Evolutionary conservation across 2,329 filamentous ascomycete genomes (phyloP), one percentile per base, ranked within the genome.

Genomic region (Biscogniauxia sp.): DNA sequence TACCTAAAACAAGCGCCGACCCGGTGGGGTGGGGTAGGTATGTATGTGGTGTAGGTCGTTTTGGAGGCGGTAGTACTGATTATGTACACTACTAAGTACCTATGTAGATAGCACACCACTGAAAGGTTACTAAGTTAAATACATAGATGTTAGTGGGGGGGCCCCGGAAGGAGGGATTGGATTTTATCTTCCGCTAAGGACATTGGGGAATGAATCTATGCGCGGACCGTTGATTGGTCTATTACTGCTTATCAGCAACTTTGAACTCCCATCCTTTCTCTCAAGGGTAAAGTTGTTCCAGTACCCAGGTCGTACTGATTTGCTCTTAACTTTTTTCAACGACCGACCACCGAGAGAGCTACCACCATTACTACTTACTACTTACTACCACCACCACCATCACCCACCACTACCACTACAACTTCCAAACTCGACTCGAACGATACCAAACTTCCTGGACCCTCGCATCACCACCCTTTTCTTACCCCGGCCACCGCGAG

Each of bases 171-270:
- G 45, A 6, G 17, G 17, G 7, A n/a, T 7, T n/a, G n/a, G n/a
- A n/a, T n/a, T n/a, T n/a, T n/a, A n/a, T n/a, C n/a, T n/a, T n/a
- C n/a, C n/a, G n/a, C n/a, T n/a, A 20, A 13, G n/a, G 51, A 17
- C 5, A 52, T 25, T 20, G 23, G 20, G 51, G 19, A 52, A 51
- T n/a, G 20, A 23, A 23, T 9, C 20, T 52, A 23, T 52, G 51
- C 51, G 51, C 19, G 57, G 71, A 50, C 51, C 37, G 49, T 28
- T 58, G 56, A 58, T 58, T 58, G 41, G 52, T 32, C 55, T 15
- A 52, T 25, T 54, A 20, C 32, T 26, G n/a, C 57, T 59, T 59
- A 59, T 59, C 57, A 55, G 23, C n/a, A 20, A 45, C 45, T 45
- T 6, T n/a, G n/a, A n/a, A n/a, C n/a, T n/a, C n/a, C 56, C 56